Evolutionary conservation across 2,329 filamentous ascomycete species (phyloP), one percentile per base, ranked within the genome.

Genomic region (Phyllosticta paracitricarpa): DNA sequence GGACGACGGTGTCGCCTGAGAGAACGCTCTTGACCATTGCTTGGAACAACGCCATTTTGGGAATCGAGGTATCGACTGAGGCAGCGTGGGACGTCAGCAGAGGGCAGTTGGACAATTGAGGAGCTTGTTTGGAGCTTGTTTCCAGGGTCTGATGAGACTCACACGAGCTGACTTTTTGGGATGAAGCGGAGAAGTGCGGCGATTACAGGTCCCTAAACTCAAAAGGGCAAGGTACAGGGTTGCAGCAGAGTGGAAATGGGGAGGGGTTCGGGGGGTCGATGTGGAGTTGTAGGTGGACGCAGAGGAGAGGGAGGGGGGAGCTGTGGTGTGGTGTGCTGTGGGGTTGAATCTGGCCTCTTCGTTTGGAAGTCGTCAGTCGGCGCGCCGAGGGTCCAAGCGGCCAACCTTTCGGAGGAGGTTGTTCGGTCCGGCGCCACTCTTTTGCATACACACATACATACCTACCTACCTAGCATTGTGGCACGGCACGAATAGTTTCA

Each of bases 1-100:
- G 80, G 66, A 97, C 81, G 68, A 97, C 78, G 28, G 92, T 96
- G 80, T 97, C 94, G 70, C 94, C 94, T 71, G 92, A 97, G 71
- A 95, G 80, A 68, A 96, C 90, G 73, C 88, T 90, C 82, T 99
- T 99, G 76, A 97, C 92, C 40, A 54, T 63, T 69, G 72, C 64
- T 67, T 61, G 62, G 68, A 67, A 48, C 68, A 66, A 57, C 71
- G 69, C 19, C 68, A 70, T 68, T 65, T 57, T 57, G 57, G 35
- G 54, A 25, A 51, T 33, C 35, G 56, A 55, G 40, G 40, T 48
- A n/a, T 48, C 40, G 40, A 51, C 59, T 61, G 59, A 19, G 40
- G 22, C 54, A 51, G 55, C 54, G 57, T 52, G 54, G 25, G 51
- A 40, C 55, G 59, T 61, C 25, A 61, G 59, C 30, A 48, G n/a